Conservation (phyloP, 2,329 filamentous ascomycete species). For the Apiospora rasikravindrae region DNA sequence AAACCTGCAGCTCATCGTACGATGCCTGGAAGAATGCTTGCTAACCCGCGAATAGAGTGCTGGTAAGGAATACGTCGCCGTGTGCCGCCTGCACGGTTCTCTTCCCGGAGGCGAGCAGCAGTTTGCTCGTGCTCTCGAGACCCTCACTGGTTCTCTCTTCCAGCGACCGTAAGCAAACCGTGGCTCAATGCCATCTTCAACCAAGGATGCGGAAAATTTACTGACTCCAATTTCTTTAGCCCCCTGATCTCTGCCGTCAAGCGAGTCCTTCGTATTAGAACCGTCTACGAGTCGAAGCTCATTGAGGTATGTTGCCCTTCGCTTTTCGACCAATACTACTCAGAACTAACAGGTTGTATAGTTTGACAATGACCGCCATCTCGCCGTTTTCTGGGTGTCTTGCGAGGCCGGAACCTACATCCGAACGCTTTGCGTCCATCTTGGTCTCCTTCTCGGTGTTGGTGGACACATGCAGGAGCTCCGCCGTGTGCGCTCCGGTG, state of each 20-base stretch:
- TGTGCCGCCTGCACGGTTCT: constrained; percentile 94
- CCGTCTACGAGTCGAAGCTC: constrained; percentile 96
- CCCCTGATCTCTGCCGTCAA: constrained; percentile 98
- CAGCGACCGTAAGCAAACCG: constrained; percentile 68
- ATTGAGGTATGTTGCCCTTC: constrained; percentile 58
- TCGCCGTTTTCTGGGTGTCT: constrained; percentile 99
- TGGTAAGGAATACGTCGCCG: constrained; percentile 98
- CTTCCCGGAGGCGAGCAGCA: constrained; percentile 91
- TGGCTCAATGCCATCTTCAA: not conserved
- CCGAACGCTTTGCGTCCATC: constrained; percentile 94
- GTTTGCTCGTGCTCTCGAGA: constrained; percentile 92
- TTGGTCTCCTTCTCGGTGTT: constrained; percentile 77
- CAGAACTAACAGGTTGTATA: not conserved
- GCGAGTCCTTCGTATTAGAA: constrained; percentile 96
- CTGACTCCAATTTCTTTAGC: not conserved
- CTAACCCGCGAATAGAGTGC: constrained; percentile 56
- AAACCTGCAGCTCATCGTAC: not conserved
- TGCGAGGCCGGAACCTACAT: constrained; percentile 99
- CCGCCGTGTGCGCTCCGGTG: constrained; percentile 88
- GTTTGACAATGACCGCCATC: constrained; percentile 97
- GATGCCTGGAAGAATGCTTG: not conserved
- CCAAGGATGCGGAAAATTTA: not conserved
- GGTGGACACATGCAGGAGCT: constrained; percentile 99
- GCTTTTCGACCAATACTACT: too few species aligned
- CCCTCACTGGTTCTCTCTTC: constrained; percentile 94